Evolutionary conservation across 2,329 filamentous ascomycete genomes (phyloP), one percentile per base, ranked within the genome.

Genomic region (Verticillium zaregamsianum): DNA sequence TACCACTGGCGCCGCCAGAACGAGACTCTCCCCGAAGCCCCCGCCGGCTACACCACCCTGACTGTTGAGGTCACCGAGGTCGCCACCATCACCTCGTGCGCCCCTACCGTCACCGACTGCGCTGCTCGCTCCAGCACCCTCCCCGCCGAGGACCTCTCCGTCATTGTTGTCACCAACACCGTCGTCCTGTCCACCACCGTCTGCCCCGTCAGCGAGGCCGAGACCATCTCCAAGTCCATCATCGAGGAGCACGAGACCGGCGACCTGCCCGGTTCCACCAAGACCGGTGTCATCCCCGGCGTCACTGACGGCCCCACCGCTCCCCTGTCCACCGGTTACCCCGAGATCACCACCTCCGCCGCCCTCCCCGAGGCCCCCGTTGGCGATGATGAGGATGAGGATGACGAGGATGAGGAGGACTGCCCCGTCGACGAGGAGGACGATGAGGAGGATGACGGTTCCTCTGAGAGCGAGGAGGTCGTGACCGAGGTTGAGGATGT

Each of bases 71-170:
- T 79, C 71, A 86, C 83, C 62, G 74, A 83, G 71, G 74, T 84
- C 66, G 76, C 82, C 64, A 87, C 84, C 73, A 77, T 86, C 74
- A 86, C 80, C 68, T 85, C 82, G 62, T 87, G 84, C 71, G 82
- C 77, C 65, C 76, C 84, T 61, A 82, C 80, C 61, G 79, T 85
- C 70, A 85, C 83, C 73, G 76, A 86, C 84, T 87, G 85, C 74
- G 77, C 77, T 61, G 70, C 73, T 25, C 73, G 67, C 59, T 68
- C 75, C 59, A 71, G 71, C 59, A 67, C 69, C 63, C 68, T 79
- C 56, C 74, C 77, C 62, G 72, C 73, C 65, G 67, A 69, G 15
- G 71, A 76, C 65, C 73, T 71, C 68, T 63, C 67, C 59, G 70
- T 71, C 61, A 64, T 69, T 60, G 66, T 74, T 57, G 71, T 76